Evolutionary conservation across 306 rosid genomes (phyloP).

Genomic region (Rubus idaeus): DNA sequence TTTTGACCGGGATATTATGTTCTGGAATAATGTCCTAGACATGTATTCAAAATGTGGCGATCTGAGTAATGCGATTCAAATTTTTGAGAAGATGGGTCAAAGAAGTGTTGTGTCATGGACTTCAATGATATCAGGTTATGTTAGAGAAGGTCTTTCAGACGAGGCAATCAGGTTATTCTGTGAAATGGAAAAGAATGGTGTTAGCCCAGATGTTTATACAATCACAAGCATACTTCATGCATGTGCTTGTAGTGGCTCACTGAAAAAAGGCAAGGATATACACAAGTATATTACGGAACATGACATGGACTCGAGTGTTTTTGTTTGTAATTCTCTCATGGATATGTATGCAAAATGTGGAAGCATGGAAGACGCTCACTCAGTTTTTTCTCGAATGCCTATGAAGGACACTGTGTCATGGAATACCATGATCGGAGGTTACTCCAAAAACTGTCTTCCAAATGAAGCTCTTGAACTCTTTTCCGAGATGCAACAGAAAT

Average conservation of each 20-base stretch:
- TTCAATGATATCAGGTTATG: slow-evolving; percentile 63
- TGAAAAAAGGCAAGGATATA: slow-evolving; percentile 50
- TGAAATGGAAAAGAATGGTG: slow-evolving; percentile 54
- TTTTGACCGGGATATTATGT: slow-evolving; percentile 40
- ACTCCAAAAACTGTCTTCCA: slow-evolving; percentile 58
- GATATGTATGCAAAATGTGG: slow-evolving; percentile 90
- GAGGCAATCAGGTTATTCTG: slow-evolving; percentile 48
- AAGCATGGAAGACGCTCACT: slow-evolving; percentile 66
- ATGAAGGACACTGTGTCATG: slow-evolving; percentile 60
- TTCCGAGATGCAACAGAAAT: slow-evolving; percentile 46
- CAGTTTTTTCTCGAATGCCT: slow-evolving; percentile 48
- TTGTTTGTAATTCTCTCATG: slow-evolving; percentile 71
- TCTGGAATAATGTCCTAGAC: slow-evolving; percentile 61
- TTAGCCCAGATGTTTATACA: slow-evolving; percentile 51
- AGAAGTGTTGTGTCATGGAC: slow-evolving; percentile 82
- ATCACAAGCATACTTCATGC: slow-evolving; percentile 63
- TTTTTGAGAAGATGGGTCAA: slow-evolving; percentile 54
- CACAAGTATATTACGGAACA: slow-evolving; percentile 58
- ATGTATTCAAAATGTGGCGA: slow-evolving; percentile 78
- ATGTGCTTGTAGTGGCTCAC: slow-evolving; percentile 46
- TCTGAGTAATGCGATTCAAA: slow-evolving; percentile 42
- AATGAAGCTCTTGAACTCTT: slow-evolving; percentile 57
- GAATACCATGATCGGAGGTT: slow-evolving; percentile 79
- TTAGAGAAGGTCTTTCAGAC: slow-evolving; percentile 54
- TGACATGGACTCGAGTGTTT: slow-evolving; percentile 41